Base-by-base conservation (phyloP, 2,329 filamentous ascomycete genomes). In the Domatiomyces catenatus region DNA sequence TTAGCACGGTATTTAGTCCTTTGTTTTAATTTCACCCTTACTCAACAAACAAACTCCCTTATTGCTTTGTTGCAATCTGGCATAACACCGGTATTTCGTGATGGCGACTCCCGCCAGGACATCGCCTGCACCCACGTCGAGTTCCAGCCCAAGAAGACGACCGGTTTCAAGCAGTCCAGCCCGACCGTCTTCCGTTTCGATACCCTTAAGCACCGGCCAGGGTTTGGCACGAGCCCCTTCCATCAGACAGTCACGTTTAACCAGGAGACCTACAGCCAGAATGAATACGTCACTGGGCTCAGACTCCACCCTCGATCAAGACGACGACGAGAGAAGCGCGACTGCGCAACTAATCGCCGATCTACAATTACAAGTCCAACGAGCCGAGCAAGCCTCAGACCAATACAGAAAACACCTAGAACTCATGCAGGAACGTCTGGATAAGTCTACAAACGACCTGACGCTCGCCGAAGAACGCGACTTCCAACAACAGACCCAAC, bases 361-460 rank as follows among this genome's bases (percentile, higher is more conserved):
- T 57, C 71, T 95, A 52, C 88, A 87, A 68, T 81, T 87, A 57
- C 81, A 86, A 51, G 73, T 95, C 48, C 78, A 85, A 61, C 86
- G 83, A 66, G 84, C 88, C 19, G 90, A 95, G 68, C 76, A 73
- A 47, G 73, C 78, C 42, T 84, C 84, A 0, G 86, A 92, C 59
- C 81, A 88, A 61, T 83, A 81, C 65, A 81, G 84, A 69, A 90
- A 89, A 67, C 87, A 95, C 69, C 72, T 81, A 50, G 84, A 92
- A 52, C 82, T 94, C 45, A 71, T 96, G 57, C 87, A 94, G 68
- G 77, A 84, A 57, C 81, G 86, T 60, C 75, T 96, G 6, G 88
- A 96, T 63, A 90, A 96, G 59, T 80, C 87, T 45, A 69, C 84
- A 52, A 78, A 79, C 58, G 88, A 95, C 65, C 89, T 94, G 62